Evolutionary conservation across 495 filamentous ascomycete species (phyloP), one percentile per base, ranked within the genome.

Genomic region (Sabuloglossum arenarium): DNA sequence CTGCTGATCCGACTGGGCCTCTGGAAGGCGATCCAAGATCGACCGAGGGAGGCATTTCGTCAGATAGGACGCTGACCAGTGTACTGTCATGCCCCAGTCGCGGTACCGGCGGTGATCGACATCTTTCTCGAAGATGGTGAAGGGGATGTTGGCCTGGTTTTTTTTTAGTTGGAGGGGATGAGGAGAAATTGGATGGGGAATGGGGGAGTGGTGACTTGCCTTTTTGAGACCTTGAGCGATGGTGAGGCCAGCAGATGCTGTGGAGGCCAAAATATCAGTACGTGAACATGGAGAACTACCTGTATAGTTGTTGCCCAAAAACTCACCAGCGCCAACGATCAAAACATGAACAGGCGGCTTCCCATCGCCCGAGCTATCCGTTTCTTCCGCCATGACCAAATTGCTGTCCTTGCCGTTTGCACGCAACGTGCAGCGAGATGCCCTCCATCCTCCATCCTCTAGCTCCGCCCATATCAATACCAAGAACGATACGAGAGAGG

Each of bases 11-110:
- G 79, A 74, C 54, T 72, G 73, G 0, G 70, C 67, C 59, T 77
- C 73, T 0, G 73, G 71, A 12, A 81, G 65, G 0, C 67, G 68
- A 3, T 58, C 58, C 14, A 75, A 60, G 25, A 79, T 56, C n/a
- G 73, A 60, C 1, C 72, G 65, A 0, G 76, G 77, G 6, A 80
- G 67, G 9, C 79, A 61, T 11, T 68, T 59, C 10, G 71, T 65
- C 54, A 80, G 65, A 3, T 70, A 70, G 11, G 73, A 66, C 11
- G 79, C 66, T 29, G 71, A 70, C 75, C 74, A 79, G 62, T 80
- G 75, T 54, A 81, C 68, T 0, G 79, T 79, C 11, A 81, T 64
- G 4, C 74, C 77, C 77, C 77, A 81, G 39, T 79, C 78, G 30
- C 69, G 69, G 6, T 61, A 66, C 3, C 79, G 70, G 21, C 16